These are phyloP conservation scores for Coemansia sp. DNA, from an alignment of 192 early-diverging fungal genomes.

Conservation along the genomic window DNA sequence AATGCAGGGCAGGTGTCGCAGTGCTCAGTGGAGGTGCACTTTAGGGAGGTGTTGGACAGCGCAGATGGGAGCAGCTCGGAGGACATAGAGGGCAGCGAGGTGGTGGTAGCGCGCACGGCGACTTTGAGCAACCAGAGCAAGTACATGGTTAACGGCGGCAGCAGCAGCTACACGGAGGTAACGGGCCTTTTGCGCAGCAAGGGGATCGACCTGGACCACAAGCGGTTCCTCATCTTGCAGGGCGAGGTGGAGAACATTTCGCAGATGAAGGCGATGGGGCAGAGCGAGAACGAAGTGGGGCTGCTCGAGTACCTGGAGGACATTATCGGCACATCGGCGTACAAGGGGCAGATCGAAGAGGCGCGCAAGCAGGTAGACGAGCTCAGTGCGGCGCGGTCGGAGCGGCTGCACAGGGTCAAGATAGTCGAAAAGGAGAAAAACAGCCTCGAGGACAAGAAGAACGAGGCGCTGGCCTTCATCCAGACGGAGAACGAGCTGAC, in stretches of 20 bases:
- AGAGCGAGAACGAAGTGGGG: slow-evolving; percentile 89
- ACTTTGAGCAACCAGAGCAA: slow-evolving; percentile 66
- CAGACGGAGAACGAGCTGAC: slow-evolving; percentile 78
- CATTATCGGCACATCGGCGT: slow-evolving; percentile 91
- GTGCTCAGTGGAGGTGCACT: slow-evolving; percentile 92
- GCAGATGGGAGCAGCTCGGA: slow-evolving; percentile 61
- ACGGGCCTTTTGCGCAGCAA: slow-evolving; percentile 75
- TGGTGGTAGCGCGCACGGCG: slow-evolving; percentile 79
- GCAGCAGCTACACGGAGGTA: slow-evolving; percentile 78
- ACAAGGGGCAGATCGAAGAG: slow-evolving; percentile 83
- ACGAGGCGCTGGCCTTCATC: slow-evolving; percentile 79
- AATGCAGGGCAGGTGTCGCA: slow-evolving; percentile 64
- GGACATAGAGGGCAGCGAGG: slow-evolving; percentile 63
- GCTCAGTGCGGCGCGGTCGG: slow-evolving; percentile 72
- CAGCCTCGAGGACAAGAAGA: slow-evolving; percentile 72
- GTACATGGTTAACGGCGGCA: slow-evolving; percentile 68
- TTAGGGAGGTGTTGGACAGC: slow-evolving; percentile 85
- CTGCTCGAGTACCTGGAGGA: slow-evolving; percentile 97
- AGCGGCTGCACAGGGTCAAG: slow-evolving; percentile 80
- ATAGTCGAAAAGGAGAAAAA: slow-evolving; percentile 87
- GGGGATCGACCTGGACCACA: slow-evolving; percentile 96
- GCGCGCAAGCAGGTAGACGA: slow-evolving; percentile 66
- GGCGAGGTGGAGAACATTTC: slow-evolving; percentile 99
- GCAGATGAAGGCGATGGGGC: slow-evolving; percentile 95
- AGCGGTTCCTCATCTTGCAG: slow-evolving; percentile 96